These are phyloP conservation scores for Actinomortierella ambigua DNA, from an alignment of 371 early-diverging fungal species.

Conservation along the genomic window DNA sequence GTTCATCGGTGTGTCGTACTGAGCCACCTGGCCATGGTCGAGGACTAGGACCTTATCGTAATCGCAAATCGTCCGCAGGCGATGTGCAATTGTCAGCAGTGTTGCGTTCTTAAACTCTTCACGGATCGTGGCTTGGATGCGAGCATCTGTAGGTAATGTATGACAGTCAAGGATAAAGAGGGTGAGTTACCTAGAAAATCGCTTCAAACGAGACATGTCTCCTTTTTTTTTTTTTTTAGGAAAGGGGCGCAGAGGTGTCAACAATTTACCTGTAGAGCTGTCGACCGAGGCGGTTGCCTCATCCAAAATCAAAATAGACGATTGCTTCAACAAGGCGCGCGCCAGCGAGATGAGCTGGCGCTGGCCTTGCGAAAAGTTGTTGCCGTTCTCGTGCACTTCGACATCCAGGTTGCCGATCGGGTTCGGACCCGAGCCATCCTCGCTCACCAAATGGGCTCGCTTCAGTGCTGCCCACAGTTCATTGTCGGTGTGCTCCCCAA, in stretches of 20 bases:
- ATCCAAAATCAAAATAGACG: conserved; percentile 82
- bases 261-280: conserved; percentile 50
- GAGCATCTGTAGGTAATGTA: conserved; percentile 52
- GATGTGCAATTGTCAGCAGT: conserved; percentile 78
- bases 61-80: conserved; percentile 85
- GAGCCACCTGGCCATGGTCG: conserved; percentile 79
- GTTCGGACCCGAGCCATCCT: conserved; percentile 50
- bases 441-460: conserved; percentile 66
- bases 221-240: too few relatives aligned
- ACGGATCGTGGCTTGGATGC: conserved; percentile 83
- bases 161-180: conserved; percentile 25
- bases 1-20: conserved; percentile 70
- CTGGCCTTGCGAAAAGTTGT: conserved; percentile 87
- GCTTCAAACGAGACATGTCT: too few relatives aligned
- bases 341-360: conserved; percentile 88
- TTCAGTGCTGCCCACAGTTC: conserved; percentile 78
- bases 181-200: too few relatives aligned
- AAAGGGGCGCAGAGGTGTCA: too few relatives aligned
- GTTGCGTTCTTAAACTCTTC: conserved; percentile 67
- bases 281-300: conserved; percentile 87
- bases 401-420: conserved; percentile 62
- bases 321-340: conserved; percentile 79
- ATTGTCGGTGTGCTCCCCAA: conserved; percentile 66
- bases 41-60: conserved; percentile 88
- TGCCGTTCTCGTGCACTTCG: conserved; percentile 73